These are phyloP conservation scores for Anthoceros angustus DNA, from an alignment of 225 moss, liverwort and hornwort species.

Conservation along the genomic window DNA sequence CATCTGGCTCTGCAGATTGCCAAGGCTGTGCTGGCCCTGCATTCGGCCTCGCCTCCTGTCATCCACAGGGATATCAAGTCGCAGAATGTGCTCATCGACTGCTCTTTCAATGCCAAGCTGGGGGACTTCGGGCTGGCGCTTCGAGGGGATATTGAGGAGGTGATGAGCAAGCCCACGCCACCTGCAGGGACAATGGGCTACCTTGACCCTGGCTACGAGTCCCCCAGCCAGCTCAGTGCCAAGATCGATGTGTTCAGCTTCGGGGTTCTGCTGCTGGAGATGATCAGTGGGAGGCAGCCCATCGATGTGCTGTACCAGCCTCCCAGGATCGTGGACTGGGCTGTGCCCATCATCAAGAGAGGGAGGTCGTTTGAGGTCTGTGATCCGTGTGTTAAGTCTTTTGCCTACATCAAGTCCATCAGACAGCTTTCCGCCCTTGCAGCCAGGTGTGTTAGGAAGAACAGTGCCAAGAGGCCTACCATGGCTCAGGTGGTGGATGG, in stretches of 20 bases:
- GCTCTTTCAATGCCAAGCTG: constrained; percentile 50
- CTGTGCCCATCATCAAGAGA: constrained; percentile 43
- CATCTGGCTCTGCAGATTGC: constrained; percentile 39
- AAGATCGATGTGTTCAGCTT: constrained; percentile 60
- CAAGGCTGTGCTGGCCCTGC: constrained; percentile 33
- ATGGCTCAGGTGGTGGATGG: constrained; percentile 41
- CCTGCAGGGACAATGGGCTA: constrained; percentile 60
- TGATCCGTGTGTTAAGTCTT: constrained; percentile 24
- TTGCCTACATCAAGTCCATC: constrained; percentile 26
- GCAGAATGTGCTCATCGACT: constrained; percentile 42
- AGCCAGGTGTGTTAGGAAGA: constrained; percentile 37
- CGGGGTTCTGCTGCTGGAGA: constrained; percentile 40
- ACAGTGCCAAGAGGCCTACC: constrained; percentile 28
- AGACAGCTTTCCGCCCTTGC: constrained; percentile 40
- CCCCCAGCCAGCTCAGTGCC: constrained; percentile 39
- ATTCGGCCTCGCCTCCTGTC: constrained; percentile 41
- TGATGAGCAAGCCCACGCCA: constrained; percentile 31
- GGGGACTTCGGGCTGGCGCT: constrained; percentile 51
- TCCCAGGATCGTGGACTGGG: constrained; percentile 48
- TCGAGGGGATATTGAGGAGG: constrained; percentile 39
- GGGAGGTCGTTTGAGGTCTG: constrained; percentile 21
- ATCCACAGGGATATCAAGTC: constrained; percentile 58
- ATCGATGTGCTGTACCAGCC: constrained; percentile 46
- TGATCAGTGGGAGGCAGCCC: constrained; percentile 42
- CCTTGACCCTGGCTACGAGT: constrained; percentile 48